A percentile compares a stretch with the other conserved stretches of the same genome.
phyloP scores from a whole-genome alignment of 2,329 filamentous ascomycete species.

The Xylariaceae sp. region DNA sequence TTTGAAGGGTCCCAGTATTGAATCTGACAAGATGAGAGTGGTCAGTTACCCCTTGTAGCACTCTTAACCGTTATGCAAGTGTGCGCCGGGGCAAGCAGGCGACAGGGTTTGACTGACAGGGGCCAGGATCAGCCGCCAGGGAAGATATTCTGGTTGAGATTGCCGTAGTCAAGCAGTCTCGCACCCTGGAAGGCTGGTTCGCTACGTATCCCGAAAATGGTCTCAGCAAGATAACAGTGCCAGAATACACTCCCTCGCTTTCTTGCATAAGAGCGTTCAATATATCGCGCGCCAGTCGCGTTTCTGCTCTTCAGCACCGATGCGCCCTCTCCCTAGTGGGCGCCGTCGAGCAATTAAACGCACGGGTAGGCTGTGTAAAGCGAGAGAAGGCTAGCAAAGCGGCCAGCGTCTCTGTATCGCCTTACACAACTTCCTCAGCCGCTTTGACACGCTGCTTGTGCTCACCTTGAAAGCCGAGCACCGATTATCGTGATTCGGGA shows the following conservation, averaged over 20 bases:
- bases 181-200: conserved; percentile 11
- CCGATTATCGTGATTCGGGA: conserved; percentile 11
- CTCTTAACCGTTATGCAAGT: conserved; percentile 42
- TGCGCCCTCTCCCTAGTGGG: conserved; percentile 14
- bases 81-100: conserved; percentile 33
- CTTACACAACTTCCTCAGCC: neutral
- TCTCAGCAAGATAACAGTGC: conserved; percentile 3
- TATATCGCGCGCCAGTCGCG: conserved; percentile 14
- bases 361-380: conserved; percentile 8
- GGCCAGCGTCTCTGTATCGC: conserved; percentile 1
- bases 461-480: conserved; percentile 14
- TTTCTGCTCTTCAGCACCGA: conserved; percentile 22
- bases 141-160: conserved; percentile 24
- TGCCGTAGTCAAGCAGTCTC: too few relatives aligned
- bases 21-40: conserved; percentile 38
- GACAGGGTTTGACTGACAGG: conserved; percentile 34
- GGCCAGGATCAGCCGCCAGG: conserved; percentile 27
- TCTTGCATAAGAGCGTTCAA: conserved; percentile 7
- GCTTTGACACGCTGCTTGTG: neutral
- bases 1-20: conserved; percentile 37
- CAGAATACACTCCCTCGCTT: neutral
- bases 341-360: conserved; percentile 24
- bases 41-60: conserved; percentile 37
- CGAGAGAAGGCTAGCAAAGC: conserved; percentile 6
- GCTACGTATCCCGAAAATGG: conserved; percentile 14